Conservation (phyloP, 108 stramenopile species). For the Nannochloropsis salina region DNA sequence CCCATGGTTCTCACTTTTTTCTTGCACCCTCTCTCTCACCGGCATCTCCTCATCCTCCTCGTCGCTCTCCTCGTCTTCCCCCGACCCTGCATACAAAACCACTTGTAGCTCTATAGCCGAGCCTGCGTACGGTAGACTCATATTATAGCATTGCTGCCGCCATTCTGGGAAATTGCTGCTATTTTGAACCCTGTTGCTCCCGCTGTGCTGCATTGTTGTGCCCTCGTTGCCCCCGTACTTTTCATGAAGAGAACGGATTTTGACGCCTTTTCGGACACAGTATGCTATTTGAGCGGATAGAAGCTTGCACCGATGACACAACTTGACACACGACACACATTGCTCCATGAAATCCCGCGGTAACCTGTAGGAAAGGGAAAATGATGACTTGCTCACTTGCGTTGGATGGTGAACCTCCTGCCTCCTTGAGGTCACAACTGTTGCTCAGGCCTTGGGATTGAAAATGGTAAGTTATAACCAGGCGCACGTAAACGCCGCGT, state of each 20-base stretch:
- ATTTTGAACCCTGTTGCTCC: not conserved
- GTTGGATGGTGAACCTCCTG: too few species aligned
- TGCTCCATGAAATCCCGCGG: too few species aligned
- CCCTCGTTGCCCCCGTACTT: not conserved
- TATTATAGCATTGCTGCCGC: not conserved
- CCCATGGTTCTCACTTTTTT: not conserved
- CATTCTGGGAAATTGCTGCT: too few species aligned
- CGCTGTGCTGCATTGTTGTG: not conserved
- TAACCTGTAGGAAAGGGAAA: too few species aligned
- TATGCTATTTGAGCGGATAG: not conserved
- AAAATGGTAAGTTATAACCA: too few species aligned
- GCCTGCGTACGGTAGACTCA: not conserved
- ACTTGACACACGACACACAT: too few species aligned
- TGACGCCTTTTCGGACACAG: conserved; percentile 4
- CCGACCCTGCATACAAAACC: not conserved
- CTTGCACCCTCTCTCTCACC: not conserved
- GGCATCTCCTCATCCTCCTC: not conserved
- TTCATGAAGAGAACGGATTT: not conserved
- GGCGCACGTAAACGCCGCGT: too few species aligned
- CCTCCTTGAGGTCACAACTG: too few species aligned
- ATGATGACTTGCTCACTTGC: too few species aligned
- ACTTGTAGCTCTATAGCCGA: not conserved
- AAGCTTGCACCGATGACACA: not conserved
- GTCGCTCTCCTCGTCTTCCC: not conserved
- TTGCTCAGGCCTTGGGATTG: too few species aligned